Evolutionary conservation across 352 stramenopile genomes (phyloP), one percentile per base, ranked within the genome.

Genomic region (Pythium guiyangense): DNA sequence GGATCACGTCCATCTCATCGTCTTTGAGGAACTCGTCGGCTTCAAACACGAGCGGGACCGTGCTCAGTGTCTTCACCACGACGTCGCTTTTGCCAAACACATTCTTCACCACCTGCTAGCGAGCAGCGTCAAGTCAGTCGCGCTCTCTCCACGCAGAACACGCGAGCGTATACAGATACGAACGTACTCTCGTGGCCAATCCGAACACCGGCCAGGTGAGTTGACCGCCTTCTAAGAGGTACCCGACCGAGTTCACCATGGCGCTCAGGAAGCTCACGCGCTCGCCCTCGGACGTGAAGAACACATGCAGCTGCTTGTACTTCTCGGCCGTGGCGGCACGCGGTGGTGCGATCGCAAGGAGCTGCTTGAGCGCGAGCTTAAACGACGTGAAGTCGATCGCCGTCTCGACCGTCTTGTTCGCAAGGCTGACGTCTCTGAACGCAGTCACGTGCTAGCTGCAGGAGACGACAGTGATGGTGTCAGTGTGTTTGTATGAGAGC

Each of bases 21-120:
- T 92, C 75, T 15, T 72, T 74, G 11, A 90, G 67, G 40, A 90
- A 90, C 34, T 92, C 78, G 15, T 90, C 77, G 4, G 90, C 76
- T 20, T 67, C 65, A 54, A 92, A 90, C 34, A 92, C 77, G 3
- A 92, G 72, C 29, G 79, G 76, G 2, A 63, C 72, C 70, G 87
- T 87, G 43, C 71, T 87, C 51, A 84, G 58, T 18, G 79, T 88
- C 55, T 86, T 75, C 35, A 89, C 51, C 29, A 71, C 61, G 11
- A 87, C 42, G 49, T 87, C 74, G 4, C 74, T 74, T 9, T 67
- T 63, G 1, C 72, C 75, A 29, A 62, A 69, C 1, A 83, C 59
- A 55, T 86, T 44, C 39, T 75, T 71, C 25, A 86, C 59, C 1
- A 79, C 22, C 45, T 0, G 66, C 70, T 86, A 20, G 3, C 2